Evolutionary conservation across 805 yeast genomes (phyloP), one percentile per base, ranked within the genome.

Genomic region (Wickerhamiella parazyma): DNA sequence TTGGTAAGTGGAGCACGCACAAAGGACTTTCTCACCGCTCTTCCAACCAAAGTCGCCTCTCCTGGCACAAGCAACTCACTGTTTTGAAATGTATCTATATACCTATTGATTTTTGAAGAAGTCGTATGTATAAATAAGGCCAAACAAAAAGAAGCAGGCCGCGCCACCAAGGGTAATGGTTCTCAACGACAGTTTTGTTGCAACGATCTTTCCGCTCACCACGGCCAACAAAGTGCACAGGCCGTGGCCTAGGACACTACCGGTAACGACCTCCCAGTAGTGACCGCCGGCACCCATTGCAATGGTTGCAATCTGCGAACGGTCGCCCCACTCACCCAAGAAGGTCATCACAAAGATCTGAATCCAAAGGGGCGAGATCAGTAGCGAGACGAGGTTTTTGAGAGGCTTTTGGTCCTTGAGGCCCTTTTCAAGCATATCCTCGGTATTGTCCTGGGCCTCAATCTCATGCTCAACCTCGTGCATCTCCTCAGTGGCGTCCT

Each of bases 251-350:
- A 80, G 61, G 31, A 85, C 75, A 17, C 94, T 94, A 48, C 99
- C 98, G 38, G 78, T 52, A 38, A 89, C 84, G 33, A 87, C 94
- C 52, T 70, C 70, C 87, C 91, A 78, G 64, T 85, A 91, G 61
- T 86, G 81, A 36, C 85, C 78, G 33, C 95, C 95, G 1, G 98
- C 95, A 42, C 97, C 96, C 93, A 91, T 81, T 33, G 97, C 97
- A 55, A 91, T 86, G 26, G 96, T 91, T 36, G 96, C 95, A 45
- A 91, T 85, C 66, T 91, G 99, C 10, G 96, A 86, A 56, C 98
- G 77, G 63, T 91, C 99, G 41, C 99, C 99, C 94, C 97, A 86
- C 66, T 91, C 99, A 48, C 96, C 98, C 40, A 91, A 66, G 61
- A 91, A 91, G 4, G 95, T 84, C 97, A 91, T 89, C 43, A 76